phyloP scores from a whole-genome alignment of 306 rosid species.

The Cucumis sativus region DNA sequence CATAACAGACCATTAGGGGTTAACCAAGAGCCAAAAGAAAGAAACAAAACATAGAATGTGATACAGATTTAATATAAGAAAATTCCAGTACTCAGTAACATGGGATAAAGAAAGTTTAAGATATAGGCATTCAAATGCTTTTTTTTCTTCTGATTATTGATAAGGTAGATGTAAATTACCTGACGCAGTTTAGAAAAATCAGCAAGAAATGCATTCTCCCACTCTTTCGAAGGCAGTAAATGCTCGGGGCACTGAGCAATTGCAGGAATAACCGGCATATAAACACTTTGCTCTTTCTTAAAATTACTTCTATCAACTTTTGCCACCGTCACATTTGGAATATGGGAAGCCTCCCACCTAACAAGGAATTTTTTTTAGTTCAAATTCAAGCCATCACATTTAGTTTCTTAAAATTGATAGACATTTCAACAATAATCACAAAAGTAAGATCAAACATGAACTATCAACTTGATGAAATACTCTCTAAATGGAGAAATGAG shows the following conservation, averaged over 20 bases:
- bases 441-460: neutral
- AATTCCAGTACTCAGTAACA: neutral
- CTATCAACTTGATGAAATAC: neutral
- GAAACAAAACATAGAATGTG: neutral
- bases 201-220: slow-evolving; percentile 78
- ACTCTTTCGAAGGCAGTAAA: slow-evolving; percentile 55
- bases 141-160: neutral
- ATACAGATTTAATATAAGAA: no score
- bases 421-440: neutral
- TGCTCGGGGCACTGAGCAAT: slow-evolving; percentile 71
- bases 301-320: slow-evolving; percentile 55
- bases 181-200: slow-evolving; percentile 61
- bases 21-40: neutral
- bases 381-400: neutral
- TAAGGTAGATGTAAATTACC: slow-evolving; percentile 28
- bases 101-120: neutral
- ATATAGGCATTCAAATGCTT: neutral
- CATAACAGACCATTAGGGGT: neutral
- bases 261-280: slow-evolving; percentile 79
- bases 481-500: neutral
- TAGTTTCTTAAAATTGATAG: neutral
- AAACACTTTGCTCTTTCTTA: slow-evolving; percentile 62
- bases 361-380: neutral
- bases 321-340: slow-evolving; percentile 78
- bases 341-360: slow-evolving; percentile 86